Evolutionary conservation across 1,139 yeast species (phyloP), one percentile per base, ranked within the genome.

Genomic region (Debaryomycetaceae sp.): DNA sequence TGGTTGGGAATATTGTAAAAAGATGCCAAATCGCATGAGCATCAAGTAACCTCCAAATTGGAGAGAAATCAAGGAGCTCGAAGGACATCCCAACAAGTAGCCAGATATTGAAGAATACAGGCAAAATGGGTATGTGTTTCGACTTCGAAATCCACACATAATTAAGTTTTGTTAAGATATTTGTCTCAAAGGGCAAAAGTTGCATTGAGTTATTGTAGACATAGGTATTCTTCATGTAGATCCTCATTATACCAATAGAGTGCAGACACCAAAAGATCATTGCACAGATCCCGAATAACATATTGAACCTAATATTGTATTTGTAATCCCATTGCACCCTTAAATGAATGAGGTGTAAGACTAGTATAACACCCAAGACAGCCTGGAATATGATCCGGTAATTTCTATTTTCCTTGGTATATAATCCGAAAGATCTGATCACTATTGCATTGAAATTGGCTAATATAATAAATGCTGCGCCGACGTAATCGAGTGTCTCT

Each of bases 21-120:
- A 70, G 53, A 45, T 72, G 78, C 78, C 78, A 72, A 9, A 72
- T 42, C 7, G 71, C 51, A 52, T 72, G 78, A 8, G 73, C 72
- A 47, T 72, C 78, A 1, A 72, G 41, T 17, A 71, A 47, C 34
- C 61, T 52, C 15, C 32, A 43, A 40, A 58, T 40, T 1, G 77
- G 77, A 13, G 55, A 55, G 41, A 70, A 70, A 41, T 72, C 78
- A 31, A 55, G 50, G 14, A 69, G 41, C 42, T 72, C 78, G 34
- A 72, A 61, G n/a, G 55, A 42, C 52, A 70, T 61, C 1, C 75
- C 69, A 5, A 50, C 15, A 9, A 67, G 36, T 31, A 72, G 48
- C 62, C 71, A 63, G 2, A 58, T 2, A 43, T 70, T 70, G 29
- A 71, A 56, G 6, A 52, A 45, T 2, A 70, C 57, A 1, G 78